Conservation (phyloP, 1,284 basidiomycete species). For the Melampsora americana region DNA sequence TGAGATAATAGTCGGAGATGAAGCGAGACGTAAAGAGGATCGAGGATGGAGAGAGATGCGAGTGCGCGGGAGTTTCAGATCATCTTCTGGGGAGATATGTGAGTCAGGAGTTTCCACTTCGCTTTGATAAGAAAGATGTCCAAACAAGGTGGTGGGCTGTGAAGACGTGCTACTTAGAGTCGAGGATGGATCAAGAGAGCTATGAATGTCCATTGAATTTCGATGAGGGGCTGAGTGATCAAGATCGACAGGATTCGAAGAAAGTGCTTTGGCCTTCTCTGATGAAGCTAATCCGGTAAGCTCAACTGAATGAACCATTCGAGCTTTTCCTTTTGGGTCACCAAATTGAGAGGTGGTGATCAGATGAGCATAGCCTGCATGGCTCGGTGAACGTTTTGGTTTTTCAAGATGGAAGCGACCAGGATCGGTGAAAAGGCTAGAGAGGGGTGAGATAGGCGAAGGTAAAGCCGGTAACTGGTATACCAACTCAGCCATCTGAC, state of each 20-base stretch:
- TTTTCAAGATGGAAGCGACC: not conserved
- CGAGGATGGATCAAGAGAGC: not conserved
- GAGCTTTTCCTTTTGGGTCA: not conserved
- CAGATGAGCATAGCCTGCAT: not conserved
- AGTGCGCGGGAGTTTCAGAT: not conserved
- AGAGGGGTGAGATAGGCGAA: not conserved
- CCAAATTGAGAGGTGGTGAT: not conserved
- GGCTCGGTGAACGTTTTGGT: not conserved
- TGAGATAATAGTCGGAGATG: not conserved
- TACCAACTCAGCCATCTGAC: not conserved
- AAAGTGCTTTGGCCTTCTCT: not conserved
- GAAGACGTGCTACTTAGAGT: not conserved
- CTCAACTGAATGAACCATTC: not conserved
- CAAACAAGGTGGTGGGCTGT: not conserved
- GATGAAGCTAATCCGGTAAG: not conserved
- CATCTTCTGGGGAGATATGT: not conserved
- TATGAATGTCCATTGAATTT: not conserved
- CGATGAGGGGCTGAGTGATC: not conserved
- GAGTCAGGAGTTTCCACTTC: not conserved
- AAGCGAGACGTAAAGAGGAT: not conserved
- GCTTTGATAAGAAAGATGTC: not conserved
- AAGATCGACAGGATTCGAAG: not conserved
- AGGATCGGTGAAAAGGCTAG: not conserved
- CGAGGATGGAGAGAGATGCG: not conserved
- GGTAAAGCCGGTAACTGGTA: not conserved